phyloP scores from a whole-genome alignment of 139 green algal genomes.

The Dunaliella primolecta region DNA sequence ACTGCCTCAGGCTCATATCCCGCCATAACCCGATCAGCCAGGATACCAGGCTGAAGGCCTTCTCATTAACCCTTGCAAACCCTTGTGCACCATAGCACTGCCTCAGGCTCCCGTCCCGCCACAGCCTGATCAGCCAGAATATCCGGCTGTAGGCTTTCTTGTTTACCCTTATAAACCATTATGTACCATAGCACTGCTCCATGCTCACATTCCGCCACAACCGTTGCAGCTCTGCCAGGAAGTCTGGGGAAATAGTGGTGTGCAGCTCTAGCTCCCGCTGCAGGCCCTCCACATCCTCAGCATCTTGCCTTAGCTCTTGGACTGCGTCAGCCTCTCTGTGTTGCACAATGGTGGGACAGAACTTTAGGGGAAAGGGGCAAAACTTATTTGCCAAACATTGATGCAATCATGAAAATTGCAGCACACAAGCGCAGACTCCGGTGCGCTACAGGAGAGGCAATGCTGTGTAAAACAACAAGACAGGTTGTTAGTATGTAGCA shows the following conservation, averaged over 20 bases:
- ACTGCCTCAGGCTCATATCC: too few species aligned
- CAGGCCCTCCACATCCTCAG: not conserved
- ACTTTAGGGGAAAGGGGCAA: not conserved
- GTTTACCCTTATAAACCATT: too few species aligned
- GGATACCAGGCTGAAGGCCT: too few species aligned
- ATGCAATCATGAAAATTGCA: not conserved
- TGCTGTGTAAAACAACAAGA: not conserved
- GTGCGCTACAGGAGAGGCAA: not conserved
- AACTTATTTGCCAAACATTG: not conserved
- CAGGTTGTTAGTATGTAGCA: too few species aligned
- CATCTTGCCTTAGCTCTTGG: not conserved
- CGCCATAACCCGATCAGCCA: too few species aligned
- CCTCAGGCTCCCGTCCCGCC: too few species aligned
- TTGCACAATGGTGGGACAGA: not conserved
- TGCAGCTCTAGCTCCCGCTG: not conserved
- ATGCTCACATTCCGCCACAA: not conserved
- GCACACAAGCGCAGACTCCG: not conserved
- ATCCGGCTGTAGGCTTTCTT: too few species aligned
- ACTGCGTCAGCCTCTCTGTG: not conserved
- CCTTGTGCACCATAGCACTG: too few species aligned
- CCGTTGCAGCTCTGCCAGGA: not conserved
- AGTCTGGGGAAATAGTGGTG: not conserved
- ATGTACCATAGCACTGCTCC: too few species aligned
- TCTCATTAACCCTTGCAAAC: too few species aligned
- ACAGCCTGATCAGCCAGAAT: too few species aligned